Conservation (phyloP, 1,284 basidiomycete species). For the Grifola frondosa region DNA sequence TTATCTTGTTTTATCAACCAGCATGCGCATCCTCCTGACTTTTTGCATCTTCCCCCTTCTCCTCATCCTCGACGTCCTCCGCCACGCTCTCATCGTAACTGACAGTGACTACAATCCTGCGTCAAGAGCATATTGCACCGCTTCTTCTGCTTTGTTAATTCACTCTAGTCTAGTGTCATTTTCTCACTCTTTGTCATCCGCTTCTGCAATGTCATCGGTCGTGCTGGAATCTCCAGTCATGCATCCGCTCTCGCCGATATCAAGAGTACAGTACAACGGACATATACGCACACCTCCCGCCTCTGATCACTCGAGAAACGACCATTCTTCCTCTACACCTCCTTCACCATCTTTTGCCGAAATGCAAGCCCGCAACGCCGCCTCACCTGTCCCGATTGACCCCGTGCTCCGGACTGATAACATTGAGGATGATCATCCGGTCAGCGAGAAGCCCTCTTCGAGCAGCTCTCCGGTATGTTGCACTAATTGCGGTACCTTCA, state of each 20-base stretch:
- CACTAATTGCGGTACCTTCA: slow-evolving; percentile 69
- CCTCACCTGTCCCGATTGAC: slow-evolving; percentile 26
- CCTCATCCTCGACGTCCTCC: slow-evolving; percentile 5
- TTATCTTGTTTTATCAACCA: slow-evolving; percentile 22
- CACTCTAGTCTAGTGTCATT: slow-evolving; percentile 12
- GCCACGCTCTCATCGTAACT: no score
- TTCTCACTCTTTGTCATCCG: slow-evolving; percentile 17
- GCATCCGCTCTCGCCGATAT: slow-evolving; percentile 27
- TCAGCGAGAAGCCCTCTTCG: no score
- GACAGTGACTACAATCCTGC: not conserved
- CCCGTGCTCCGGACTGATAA: slow-evolving; percentile 26
- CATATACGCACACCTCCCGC: slow-evolving; percentile 33
- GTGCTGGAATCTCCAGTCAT: slow-evolving; percentile 30
- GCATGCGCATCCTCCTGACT: slow-evolving; percentile 18
- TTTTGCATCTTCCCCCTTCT: slow-evolving; percentile 15
- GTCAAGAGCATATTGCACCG: not conserved
- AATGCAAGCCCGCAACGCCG: slow-evolving; percentile 22
- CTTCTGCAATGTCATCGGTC: slow-evolving; percentile 31
- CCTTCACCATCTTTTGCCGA: slow-evolving; percentile 27
- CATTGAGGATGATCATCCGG: no score
- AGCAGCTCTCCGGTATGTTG: no score
- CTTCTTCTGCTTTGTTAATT: slow-evolving; percentile 14
- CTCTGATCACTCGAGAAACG: slow-evolving; percentile 32
- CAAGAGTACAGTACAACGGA: slow-evolving; percentile 30
- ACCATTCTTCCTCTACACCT: slow-evolving; percentile 26